Conservation (phyloP, 73 alveolate species). For the Tetrahymena borealis region DNA sequence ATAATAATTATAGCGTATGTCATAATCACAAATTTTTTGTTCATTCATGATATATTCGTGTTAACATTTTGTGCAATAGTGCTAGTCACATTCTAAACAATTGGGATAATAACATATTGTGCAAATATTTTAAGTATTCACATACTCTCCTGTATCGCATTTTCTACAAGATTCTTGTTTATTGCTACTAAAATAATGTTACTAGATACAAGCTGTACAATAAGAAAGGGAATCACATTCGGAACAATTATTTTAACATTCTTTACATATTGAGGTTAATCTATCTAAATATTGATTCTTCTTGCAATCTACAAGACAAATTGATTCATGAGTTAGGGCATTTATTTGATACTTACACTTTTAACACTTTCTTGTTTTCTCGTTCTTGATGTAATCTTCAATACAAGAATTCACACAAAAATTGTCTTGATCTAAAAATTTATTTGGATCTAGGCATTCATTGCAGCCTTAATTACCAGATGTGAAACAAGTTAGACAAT, state of each 20-base stretch:
- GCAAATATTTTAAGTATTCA: background rate
- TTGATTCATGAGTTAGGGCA: background rate
- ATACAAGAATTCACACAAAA: background rate
- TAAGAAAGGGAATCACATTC: background rate
- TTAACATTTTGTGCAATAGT: background rate
- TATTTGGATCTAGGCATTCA: background rate
- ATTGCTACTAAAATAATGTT: background rate
- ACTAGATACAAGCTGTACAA: background rate
- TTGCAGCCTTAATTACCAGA: background rate
- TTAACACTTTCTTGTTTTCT: background rate
- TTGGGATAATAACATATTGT: background rate
- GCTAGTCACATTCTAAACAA: background rate
- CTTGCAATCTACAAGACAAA: background rate
- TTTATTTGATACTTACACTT: background rate
- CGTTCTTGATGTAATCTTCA: background rate
- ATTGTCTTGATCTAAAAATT: background rate
- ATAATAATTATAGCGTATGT: background rate
- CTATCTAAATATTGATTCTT: background rate
- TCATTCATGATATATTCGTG: background rate
- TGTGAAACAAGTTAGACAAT: background rate
- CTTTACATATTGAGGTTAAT: background rate
- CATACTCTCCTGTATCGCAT: background rate
- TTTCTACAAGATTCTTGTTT: background rate
- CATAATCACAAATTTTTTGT: background rate
- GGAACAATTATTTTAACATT: background rate